These are phyloP conservation scores for Vairimorpha ceranae DNA, from an alignment of 371 early-diverging fungal species.

Conservation along the genomic window DNA sequence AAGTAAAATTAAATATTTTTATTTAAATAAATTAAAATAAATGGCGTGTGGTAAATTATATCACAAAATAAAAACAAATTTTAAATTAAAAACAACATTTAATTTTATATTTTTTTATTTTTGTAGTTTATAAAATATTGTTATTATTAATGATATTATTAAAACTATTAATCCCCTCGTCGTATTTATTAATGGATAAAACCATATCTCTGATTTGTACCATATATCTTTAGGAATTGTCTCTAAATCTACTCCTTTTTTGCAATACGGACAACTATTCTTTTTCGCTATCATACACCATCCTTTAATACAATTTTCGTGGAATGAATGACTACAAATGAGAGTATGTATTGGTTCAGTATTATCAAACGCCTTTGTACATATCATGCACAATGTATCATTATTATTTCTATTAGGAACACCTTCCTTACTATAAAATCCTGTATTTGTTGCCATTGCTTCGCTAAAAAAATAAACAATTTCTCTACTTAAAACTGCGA, in stretches of 20 bases:
- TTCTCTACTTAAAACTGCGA: constrained; percentile 58
- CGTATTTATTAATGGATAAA: constrained; percentile 57
- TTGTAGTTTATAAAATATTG: constrained; percentile 31
- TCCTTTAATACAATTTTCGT: constrained; percentile 80
- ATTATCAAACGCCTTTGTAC: constrained; percentile 41
- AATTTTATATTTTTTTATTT: neutral
- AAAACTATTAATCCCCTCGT: constrained; percentile 57
- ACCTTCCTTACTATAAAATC: constrained; percentile 53
- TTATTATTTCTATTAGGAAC: constrained; percentile 43
- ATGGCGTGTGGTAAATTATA: too few relatives aligned
- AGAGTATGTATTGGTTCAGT: constrained; percentile 46
- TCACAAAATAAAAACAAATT: too few relatives aligned
- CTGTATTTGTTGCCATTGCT: constrained; percentile 48
- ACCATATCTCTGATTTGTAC: constrained; percentile 57
- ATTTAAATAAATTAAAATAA: too few relatives aligned
- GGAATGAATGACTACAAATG: constrained; percentile 64
- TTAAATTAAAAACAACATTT: too few relatives aligned
- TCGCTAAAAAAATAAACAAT: constrained; percentile 52
- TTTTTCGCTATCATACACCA: constrained; percentile 86
- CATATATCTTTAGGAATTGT: constrained; percentile 47
- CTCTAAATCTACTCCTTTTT: constrained; percentile 61
- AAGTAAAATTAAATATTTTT: too few relatives aligned
- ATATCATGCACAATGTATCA: constrained; percentile 48
- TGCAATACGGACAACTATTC: constrained; percentile 81
- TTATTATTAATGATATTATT: constrained; percentile 42